Evolutionary conservation across 192 early-diverging fungal species (phyloP), one percentile per base, ranked within the genome.

Genomic region (Physocladia obscura): DNA sequence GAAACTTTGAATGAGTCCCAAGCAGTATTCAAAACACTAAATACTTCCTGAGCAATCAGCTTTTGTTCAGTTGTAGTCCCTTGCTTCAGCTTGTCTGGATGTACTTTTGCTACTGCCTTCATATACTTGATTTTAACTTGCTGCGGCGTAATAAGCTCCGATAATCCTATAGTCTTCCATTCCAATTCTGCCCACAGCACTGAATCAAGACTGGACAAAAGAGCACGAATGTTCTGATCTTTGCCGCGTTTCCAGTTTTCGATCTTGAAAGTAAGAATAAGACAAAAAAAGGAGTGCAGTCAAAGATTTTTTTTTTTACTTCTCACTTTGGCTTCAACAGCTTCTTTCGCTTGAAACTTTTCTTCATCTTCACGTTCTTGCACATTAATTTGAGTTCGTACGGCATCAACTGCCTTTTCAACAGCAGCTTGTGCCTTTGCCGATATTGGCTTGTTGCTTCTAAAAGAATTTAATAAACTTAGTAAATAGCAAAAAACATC

Each of bases 1-100:
- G n/a, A n/a, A n/a, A n/a, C n/a, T n/a, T 94, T 97, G 77, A 98
- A 99, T 3, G 80, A 73, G 69, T 98, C 95, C 95, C 95, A 99
- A 4, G 93, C 95, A 79, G 93, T 87, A 75, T 99, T 99, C 39
- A 99, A 78, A 1, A 84, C 79, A 61, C 86, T 84, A 73, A 99
- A 99, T 17, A 97, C 92, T 44, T 84, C 84, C 54, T 88, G 90
- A 30, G 97, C 96, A 32, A 98, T 80, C 88, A 97, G 84, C 49
- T 76, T 81, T 64, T 96, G 87, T 73, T 96, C 94, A 13, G 92
- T 77, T n/a, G 89, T 89, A 8, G 89, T 83, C 39, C 68, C 73
- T 31, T 73, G 60, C 47, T 47, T 75, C 39, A 90, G 90, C 83
- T 97, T 98, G 63, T 98, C 96, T 11, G 96, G 95, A 80, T 98